Conservation (phyloP, 331 rosid species). For the Phaseolus coccineus region DNA sequence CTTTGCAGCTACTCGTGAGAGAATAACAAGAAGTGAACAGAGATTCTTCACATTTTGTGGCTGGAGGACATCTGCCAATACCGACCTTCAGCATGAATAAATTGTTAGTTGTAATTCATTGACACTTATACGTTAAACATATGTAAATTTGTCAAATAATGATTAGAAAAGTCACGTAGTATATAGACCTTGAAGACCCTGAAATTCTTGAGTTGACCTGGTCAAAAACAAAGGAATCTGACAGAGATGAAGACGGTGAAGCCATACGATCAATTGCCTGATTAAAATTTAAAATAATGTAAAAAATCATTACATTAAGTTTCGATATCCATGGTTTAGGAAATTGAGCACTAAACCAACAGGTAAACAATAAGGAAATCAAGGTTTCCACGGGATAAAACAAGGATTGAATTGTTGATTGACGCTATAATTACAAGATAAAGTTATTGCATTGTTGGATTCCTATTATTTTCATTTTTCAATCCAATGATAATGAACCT, state of each 20-base stretch:
- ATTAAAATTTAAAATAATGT: constrained; percentile 38
- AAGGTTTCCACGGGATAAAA: constrained; percentile 32
- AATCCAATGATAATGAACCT: constrained; percentile 20
- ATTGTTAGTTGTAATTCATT: constrained; percentile 35
- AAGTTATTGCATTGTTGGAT: constrained; percentile 27
- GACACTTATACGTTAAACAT: constrained; percentile 1
- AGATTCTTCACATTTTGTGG: constrained; percentile 68
- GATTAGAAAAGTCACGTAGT: constrained; percentile 45
- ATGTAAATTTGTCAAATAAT: constrained; percentile 9
- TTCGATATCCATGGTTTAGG: constrained; percentile 35
- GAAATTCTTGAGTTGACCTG: constrained; percentile 48
- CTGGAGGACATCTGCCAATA: constrained; percentile 71
- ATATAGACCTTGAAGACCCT: constrained; percentile 61
- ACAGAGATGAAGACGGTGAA: constrained; percentile 46
- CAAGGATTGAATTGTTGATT: constrained; percentile 29
- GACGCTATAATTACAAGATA: constrained; percentile 1
- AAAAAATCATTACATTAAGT: constrained; percentile 28
- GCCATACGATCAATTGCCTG: constrained; percentile 61
- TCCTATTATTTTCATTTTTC: constrained; percentile 17
- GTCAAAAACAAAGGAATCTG: constrained; percentile 47
- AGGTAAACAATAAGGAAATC: constrained; percentile 11
- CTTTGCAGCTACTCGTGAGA: constrained; percentile 62
- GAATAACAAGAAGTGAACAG: constrained; percentile 71
- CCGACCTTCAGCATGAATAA: constrained; percentile 67
- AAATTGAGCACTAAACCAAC: constrained; percentile 21